Evolutionary conservation across 2,329 filamentous ascomycete genomes (phyloP), one percentile per base, ranked within the genome.

Genomic region (Purpureocillium lavendulum): DNA sequence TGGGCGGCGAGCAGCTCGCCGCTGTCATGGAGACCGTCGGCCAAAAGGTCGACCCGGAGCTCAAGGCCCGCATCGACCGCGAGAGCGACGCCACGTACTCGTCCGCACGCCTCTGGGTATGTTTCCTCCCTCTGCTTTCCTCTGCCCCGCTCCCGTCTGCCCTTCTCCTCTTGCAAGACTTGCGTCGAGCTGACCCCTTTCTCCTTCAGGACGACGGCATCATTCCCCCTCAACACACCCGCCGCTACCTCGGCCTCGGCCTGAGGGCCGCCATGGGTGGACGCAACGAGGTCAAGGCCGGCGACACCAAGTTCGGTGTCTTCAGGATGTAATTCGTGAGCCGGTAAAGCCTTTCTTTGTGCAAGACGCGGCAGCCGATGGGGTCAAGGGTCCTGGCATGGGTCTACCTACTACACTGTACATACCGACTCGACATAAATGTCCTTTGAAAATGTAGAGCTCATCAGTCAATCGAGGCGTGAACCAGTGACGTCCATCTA

Each of bases 11-110:
- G 64, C 90, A 97, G 67, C 71, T 98, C 29, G 82, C 83, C 7
- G 77, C 83, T 4, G 92, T 98, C 45, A 97, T 98, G 92, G 86
- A 88, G 64, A 85, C 89, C 2, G 90, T 98, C 1, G 89, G 90
- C 8, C 84, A 85, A 63, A 78, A 78, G 43, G 81, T 80, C 1
- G 89, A 96, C 57, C 84, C 85, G 0, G 82, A 81, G 45, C 68
- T 97, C 45, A 86, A 84, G 62, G 79, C 78, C 31, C 73, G 90
- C 34, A 97, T 98, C 51, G 90, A 97, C 57, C 72, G 73, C 38
- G 90, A 97, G 68, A 94, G 86, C 40, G 86, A 95, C 51, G 87
- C 87, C 1, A 79, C 84, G 1, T 97, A 88, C 61, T 92, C 87
- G 2, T 87, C 82, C 26, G 90, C 92, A 5, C 75, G 90, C 45